These are phyloP conservation scores for Rosa chinensis DNA, from an alignment of 306 rosid genomes.

Conservation along the genomic window DNA sequence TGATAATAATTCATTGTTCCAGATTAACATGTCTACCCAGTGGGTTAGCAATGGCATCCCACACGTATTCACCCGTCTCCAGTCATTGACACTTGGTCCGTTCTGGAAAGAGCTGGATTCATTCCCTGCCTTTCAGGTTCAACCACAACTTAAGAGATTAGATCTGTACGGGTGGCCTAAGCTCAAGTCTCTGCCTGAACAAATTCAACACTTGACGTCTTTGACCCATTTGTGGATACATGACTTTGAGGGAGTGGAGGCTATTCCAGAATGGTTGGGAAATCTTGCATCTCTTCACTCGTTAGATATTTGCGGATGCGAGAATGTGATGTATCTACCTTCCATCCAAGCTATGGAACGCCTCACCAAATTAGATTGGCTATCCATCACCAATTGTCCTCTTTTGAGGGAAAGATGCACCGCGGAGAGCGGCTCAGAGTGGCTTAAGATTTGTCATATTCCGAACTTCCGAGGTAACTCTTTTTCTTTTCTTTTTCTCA, in stretches of 20 bases:
- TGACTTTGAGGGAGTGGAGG: not conserved
- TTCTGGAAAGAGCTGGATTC: not conserved
- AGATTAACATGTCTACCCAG: not conserved
- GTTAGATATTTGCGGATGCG: fast-evolving
- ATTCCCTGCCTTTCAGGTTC: not conserved
- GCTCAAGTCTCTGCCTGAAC: slow-evolving; percentile 13
- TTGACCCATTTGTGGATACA: fast-evolving
- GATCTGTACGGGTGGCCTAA: not conserved
- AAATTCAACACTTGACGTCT: slow-evolving; percentile 3
- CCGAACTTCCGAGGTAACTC: not conserved
- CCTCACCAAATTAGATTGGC: not conserved
- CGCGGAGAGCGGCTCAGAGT: not conserved
- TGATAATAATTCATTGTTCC: not conserved
- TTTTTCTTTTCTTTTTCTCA: too few species aligned
- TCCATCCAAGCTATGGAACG: not conserved
- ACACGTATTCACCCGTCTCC: not conserved
- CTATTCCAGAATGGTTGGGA: not conserved
- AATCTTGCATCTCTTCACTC: not conserved
- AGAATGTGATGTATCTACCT: not conserved
- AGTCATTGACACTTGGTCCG: not conserved
- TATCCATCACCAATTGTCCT: fast-evolving
- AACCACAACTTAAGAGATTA: not conserved
- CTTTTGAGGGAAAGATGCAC: not conserved
- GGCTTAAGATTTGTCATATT: not conserved
- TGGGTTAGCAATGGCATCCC: not conserved